These are phyloP conservation scores for Saposhnikovia divaricata DNA, from an alignment of 129 eudicot species.

Conservation along the genomic window DNA sequence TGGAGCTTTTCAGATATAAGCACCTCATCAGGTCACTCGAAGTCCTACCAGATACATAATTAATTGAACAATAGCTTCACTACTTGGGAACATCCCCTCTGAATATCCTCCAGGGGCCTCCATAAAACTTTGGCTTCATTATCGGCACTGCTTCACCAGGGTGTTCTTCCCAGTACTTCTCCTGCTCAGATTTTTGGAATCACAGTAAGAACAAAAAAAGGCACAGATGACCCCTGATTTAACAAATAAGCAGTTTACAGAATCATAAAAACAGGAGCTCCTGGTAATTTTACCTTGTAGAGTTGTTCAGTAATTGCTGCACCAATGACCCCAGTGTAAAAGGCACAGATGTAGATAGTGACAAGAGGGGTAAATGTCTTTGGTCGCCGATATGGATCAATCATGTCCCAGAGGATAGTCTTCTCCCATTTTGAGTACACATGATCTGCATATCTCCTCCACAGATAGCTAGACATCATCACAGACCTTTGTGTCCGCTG, in stretches of 20 bases:
- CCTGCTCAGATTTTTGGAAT: slow-evolving; percentile 29
- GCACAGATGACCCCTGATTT: neutral
- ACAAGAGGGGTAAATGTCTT: slow-evolving; percentile 83
- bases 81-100: slow-evolving; percentile 61
- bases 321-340: slow-evolving; percentile 82
- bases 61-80: slow-evolving; percentile 9
- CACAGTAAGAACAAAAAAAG: neutral
- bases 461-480: slow-evolving; percentile 65
- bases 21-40: neutral
- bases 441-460: slow-evolving; percentile 84
- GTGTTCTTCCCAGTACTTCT: slow-evolving; percentile 87
- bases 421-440: slow-evolving; percentile 70
- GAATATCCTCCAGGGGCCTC: slow-evolving; percentile 81
- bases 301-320: slow-evolving; percentile 89
- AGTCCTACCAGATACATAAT: neutral
- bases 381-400: slow-evolving; percentile 82
- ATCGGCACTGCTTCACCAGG: slow-evolving; percentile 80
- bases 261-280: neutral
- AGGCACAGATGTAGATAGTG: slow-evolving; percentile 58
- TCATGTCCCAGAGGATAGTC: slow-evolving; percentile 81
- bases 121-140: slow-evolving; percentile 79
- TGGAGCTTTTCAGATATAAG: neutral
- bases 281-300: slow-evolving; percentile 45
- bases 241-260: neutral
- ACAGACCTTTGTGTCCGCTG: slow-evolving; percentile 2